These are phyloP conservation scores for Talaromyces rugulosus DNA, from an alignment of 2,329 filamentous ascomycete genomes.

Conservation along the genomic window DNA sequence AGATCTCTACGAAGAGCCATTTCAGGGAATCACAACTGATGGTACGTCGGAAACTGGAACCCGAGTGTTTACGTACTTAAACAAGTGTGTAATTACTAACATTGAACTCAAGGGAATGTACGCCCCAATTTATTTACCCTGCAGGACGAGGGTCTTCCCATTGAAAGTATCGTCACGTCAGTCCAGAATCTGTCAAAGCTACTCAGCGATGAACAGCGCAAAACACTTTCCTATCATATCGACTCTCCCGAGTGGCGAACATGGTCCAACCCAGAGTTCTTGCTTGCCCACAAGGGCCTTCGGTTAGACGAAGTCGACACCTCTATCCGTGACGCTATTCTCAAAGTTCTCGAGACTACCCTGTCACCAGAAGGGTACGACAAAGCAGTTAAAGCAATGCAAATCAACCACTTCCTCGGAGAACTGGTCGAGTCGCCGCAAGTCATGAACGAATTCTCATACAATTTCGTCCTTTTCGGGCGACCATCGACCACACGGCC, in stretches of 20 bases:
- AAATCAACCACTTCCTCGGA: slow-evolving; percentile 70
- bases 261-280: slow-evolving; percentile 69
- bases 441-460: slow-evolving; percentile 70
- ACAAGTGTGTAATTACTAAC: slow-evolving; percentile 9
- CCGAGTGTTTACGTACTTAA: not conserved
- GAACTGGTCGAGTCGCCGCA: slow-evolving; percentile 58
- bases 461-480: slow-evolving; percentile 72
- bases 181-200: slow-evolving; percentile 44
- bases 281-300: slow-evolving; percentile 64
- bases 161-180: slow-evolving; percentile 52
- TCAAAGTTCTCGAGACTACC: slow-evolving; percentile 54
- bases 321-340: slow-evolving; percentile 45
- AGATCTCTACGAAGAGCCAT: slow-evolving; percentile 59
- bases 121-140: slow-evolving; percentile 47
- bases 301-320: slow-evolving; percentile 61
- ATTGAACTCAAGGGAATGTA: not conserved
- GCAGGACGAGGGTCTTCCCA: slow-evolving; percentile 62
- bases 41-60: slow-evolving; percentile 35
- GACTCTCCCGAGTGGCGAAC: slow-evolving; percentile 69
- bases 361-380: slow-evolving; percentile 67
- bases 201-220: slow-evolving; percentile 48
- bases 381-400: slow-evolving; percentile 67
- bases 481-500: slow-evolving; percentile 52
- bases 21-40: slow-evolving; percentile 65
- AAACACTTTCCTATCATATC: slow-evolving; percentile 55